Conservation (phyloP, 2,329 filamentous ascomycete species). For the Apiospora phragmitis region DNA sequence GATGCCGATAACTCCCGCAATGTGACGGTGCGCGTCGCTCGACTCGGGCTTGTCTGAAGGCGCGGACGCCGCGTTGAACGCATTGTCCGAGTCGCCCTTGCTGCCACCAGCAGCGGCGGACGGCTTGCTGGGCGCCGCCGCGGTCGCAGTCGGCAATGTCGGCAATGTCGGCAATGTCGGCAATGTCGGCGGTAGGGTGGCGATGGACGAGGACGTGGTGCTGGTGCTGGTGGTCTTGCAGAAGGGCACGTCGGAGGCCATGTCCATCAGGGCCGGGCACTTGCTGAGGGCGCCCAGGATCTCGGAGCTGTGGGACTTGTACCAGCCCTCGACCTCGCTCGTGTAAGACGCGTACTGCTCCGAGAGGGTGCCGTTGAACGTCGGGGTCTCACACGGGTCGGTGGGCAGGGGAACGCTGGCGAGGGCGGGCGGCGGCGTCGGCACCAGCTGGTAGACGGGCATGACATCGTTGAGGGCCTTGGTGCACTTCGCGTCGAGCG, state of each 20-base stretch:
- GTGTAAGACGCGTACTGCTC: conserved; percentile 24
- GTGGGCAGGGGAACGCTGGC: conserved; percentile 14
- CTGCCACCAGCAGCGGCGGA: background rate
- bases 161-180: too few species aligned
- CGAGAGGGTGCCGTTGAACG: conserved; percentile 21
- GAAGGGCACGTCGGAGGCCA: conserved; percentile 16
- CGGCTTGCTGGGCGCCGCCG: background rate
- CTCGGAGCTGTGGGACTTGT: conserved; percentile 22
- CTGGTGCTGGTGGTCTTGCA: conserved; percentile 19
- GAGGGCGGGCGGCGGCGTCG: conserved; percentile 23
- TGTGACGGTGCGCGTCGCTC: background rate
- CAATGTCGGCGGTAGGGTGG: too few species aligned
- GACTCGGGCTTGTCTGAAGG: background rate
- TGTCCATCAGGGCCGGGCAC: conserved; percentile 20
- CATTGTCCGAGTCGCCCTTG: background rate
- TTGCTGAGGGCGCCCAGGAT: conserved; percentile 19
- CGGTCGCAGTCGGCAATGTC: background rate
- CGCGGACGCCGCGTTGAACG: background rate
- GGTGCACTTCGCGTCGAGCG: conserved; percentile 19
- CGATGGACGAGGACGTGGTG: background rate
- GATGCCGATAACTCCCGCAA: conserved; percentile 16
- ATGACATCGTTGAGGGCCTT: conserved; percentile 18
- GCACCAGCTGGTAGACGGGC: conserved; percentile 21
- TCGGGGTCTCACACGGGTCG: conserved; percentile 24
- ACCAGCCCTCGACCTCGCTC: conserved; percentile 21